Evolutionary conservation across 441 rosid genomes (phyloP).

Genomic region (Erodium trifolium): DNA sequence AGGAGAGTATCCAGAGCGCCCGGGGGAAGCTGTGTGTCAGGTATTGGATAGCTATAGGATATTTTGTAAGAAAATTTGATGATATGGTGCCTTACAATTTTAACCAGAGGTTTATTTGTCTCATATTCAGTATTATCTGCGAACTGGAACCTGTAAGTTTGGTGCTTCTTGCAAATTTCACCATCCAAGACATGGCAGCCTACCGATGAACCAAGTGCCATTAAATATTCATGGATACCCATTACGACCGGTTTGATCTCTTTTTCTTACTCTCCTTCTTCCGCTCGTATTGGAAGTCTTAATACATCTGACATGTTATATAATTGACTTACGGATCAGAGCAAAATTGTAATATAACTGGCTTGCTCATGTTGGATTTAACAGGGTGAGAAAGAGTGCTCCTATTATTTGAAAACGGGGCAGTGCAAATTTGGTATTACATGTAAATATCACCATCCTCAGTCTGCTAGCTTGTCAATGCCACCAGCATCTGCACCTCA

Average conservation of each 20-base stretch:
- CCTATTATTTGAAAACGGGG: constrained; percentile 85
- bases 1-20: constrained; percentile 83
- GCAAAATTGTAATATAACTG: constrained; percentile 11
- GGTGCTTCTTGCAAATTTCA: constrained; percentile 12
- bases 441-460: constrained; percentile 90
- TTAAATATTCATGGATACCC: constrained; percentile 76
- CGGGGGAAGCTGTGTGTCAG: constrained; percentile 80
- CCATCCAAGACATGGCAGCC: constrained; percentile 29
- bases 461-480: constrained; percentile 36
- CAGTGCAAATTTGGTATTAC: constrained; percentile 87
- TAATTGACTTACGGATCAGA: neutral
- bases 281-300: neutral
- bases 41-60: constrained; percentile 20
- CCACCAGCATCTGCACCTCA: constrained; percentile 33
- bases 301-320: neutral
- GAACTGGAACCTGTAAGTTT: neutral
- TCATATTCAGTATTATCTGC: neutral
- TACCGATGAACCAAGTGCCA: constrained; percentile 43
- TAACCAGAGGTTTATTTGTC: neutral
- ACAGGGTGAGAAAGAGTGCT: constrained; percentile 77
- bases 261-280: constrained; percentile 4
- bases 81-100: neutral
- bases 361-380: constrained; percentile 7
- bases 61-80: neutral
- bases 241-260: constrained; percentile 68